Conservation (phyloP, 805 yeast species). For the Hanseniaspora clermontiae region DNA sequence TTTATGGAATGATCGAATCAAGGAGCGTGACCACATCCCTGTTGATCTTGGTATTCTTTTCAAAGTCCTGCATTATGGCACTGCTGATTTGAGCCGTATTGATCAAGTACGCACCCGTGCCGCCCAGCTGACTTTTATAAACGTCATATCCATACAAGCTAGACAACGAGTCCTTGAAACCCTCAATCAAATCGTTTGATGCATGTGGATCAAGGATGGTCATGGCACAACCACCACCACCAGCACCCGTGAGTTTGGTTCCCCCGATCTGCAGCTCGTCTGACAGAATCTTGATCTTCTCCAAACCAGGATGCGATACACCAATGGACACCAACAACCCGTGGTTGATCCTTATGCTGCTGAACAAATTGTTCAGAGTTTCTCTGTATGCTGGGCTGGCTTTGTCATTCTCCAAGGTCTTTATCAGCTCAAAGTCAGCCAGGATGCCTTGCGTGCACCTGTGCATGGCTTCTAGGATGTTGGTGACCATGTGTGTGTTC, state of each 20-base stretch:
- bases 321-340: constrained; percentile 76
- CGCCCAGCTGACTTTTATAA: constrained; percentile 73
- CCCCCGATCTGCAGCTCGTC: constrained; percentile 59
- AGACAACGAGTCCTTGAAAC: constrained; percentile 26
- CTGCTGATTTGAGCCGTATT: constrained; percentile 17
- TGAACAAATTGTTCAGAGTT: constrained; percentile 31
- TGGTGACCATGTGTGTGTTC: constrained; percentile 42
- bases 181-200: constrained; percentile 24
- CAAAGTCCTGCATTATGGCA: constrained; percentile 12
- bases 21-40: background rate
- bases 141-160: constrained; percentile 49
- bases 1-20: constrained; percentile 3
- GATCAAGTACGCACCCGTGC: constrained; percentile 57
- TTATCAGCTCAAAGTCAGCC: background rate
- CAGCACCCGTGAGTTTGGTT: constrained; percentile 95
- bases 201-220: constrained; percentile 48
- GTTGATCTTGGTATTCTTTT: background rate
- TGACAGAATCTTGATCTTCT: constrained; percentile 53
- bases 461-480: constrained; percentile 66
- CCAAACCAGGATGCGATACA: constrained; percentile 87
- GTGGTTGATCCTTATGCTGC: constrained; percentile 70
- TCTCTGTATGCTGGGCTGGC: constrained; percentile 18
- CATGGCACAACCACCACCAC: constrained; percentile 98
- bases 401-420: constrained; percentile 23
- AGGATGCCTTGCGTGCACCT: constrained; percentile 58